Percentiles rank a stretch among this genome's conserved stretches.
Evolutionary conservation across 2,329 filamentous ascomycete species (phyloP).

Genomic region (Paradendryphiella salina): DNA sequence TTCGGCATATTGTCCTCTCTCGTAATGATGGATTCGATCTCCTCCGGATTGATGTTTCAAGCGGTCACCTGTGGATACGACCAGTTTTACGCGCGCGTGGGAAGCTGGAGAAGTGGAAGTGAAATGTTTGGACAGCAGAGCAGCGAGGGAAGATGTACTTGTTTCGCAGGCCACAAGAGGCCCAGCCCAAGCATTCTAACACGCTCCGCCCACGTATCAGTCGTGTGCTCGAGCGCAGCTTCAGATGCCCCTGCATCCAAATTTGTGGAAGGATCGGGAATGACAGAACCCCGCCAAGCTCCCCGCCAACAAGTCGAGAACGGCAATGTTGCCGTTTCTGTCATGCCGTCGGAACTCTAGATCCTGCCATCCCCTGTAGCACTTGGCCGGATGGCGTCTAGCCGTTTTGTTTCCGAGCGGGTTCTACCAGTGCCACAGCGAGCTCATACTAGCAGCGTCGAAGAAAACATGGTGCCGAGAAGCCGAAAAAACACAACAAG

Average conservation of each 20-base stretch:
- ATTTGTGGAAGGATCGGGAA: constrained; percentile 23
- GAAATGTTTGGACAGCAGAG: constrained; percentile 24
- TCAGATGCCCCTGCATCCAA: constrained; percentile 25
- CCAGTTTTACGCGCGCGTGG: constrained; percentile 12
- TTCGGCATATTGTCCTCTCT: constrained; percentile 62
- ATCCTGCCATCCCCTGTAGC: not conserved
- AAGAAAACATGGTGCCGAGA: constrained; percentile 15
- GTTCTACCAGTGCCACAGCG: constrained; percentile 10
- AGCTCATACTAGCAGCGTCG: constrained; percentile 22
- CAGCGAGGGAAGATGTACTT: constrained; percentile 28
- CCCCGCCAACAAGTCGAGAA: constrained; percentile 21
- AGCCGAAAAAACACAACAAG: constrained; percentile 13
- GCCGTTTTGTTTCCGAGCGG: constrained; percentile 11
- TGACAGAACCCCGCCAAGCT: constrained; percentile 28
- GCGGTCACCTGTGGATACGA: constrained; percentile 6
- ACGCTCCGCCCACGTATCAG: constrained; percentile 25
- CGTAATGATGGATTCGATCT: not conserved
- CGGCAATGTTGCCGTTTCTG: constrained; percentile 4
- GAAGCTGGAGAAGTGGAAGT: constrained; percentile 16
- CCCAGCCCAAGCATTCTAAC: constrained; percentile 18
- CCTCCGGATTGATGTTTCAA: constrained; percentile 11
- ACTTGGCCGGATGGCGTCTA: constrained; percentile 16
- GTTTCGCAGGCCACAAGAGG: constrained; percentile 29
- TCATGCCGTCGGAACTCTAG: constrained; percentile 5
- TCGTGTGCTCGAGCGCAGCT: constrained; percentile 17